Conservation (phyloP, 129 eudicot genomes). For the Apium graveolens region DNA sequence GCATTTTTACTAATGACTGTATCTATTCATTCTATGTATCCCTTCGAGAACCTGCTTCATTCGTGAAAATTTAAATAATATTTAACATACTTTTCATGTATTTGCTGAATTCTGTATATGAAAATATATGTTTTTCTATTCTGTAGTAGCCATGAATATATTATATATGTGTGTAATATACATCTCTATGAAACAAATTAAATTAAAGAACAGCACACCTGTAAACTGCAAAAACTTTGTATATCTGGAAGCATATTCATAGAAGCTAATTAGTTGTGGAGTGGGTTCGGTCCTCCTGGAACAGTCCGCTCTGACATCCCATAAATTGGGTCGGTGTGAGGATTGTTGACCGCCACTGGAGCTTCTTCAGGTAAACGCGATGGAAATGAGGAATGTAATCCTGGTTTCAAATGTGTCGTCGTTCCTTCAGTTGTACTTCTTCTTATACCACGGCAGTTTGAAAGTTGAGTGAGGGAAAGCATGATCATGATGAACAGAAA, state of each 20-base stretch:
- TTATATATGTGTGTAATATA: conserved; percentile 14
- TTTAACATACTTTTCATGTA: not conserved
- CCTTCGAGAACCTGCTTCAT: not conserved
- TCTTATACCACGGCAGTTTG: conserved; percentile 27
- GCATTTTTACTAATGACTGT: conserved; percentile 1
- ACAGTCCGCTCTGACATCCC: conserved; percentile 41
- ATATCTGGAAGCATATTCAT: conserved; percentile 20
- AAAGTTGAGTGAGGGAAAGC: conserved; percentile 28
- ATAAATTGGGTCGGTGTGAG: conserved; percentile 18
- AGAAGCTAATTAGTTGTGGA: conserved; percentile 57
- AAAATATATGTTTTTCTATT: not conserved
- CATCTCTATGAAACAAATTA: conserved; percentile 19
- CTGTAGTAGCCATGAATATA: conserved; percentile 7
- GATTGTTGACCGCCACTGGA: conserved; percentile 28
- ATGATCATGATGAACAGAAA: conserved; percentile 30
- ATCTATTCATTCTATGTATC: not conserved
- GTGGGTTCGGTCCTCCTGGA: conserved; percentile 89
- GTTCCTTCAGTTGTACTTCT: conserved; percentile 15
- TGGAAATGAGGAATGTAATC: conserved; percentile 19
- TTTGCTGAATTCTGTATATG: not conserved
- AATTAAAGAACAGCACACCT: conserved; percentile 21
- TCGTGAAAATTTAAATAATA: not conserved
- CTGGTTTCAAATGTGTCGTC: conserved; percentile 15
- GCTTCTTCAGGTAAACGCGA: conserved; percentile 31
- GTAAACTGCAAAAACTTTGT: conserved; percentile 34